A percentile compares a stretch with the other conserved stretches of the same genome.
phyloP scores from a whole-genome alignment of 2,329 filamentous ascomycete species.

The Hymenoscyphus linearis region DNA sequence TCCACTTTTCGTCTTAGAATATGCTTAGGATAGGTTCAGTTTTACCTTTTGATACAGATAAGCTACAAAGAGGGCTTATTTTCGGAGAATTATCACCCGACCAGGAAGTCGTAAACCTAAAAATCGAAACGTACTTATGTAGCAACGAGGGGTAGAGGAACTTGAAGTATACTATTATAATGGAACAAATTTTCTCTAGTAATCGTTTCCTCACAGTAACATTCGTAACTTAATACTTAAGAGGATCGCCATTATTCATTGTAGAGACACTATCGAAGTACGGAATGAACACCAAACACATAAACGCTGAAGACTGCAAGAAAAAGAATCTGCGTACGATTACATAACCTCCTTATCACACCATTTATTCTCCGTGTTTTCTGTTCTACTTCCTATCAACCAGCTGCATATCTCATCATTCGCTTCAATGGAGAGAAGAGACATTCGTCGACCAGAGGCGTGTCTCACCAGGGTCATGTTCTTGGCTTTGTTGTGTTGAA shows the following conservation, averaged over 20 bases:
- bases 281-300: background rate
- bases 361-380: background rate
- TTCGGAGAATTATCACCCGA: too few relatives aligned
- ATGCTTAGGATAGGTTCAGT: too few relatives aligned
- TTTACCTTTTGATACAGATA: too few relatives aligned
- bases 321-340: conserved; percentile 3
- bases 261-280: conserved; percentile 1
- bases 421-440: background rate
- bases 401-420: background rate
- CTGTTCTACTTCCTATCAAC: background rate
- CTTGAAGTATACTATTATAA: too few relatives aligned
- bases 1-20: too few relatives aligned
- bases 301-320: background rate
- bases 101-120: too few relatives aligned
- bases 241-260: conserved; percentile 1
- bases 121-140: too few relatives aligned
- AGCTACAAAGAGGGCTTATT: too few relatives aligned
- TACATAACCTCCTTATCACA: background rate
- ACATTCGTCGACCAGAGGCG: background rate
- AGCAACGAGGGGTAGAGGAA: too few relatives aligned
- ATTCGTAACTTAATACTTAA: background rate
- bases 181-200: background rate
- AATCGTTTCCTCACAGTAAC: background rate
- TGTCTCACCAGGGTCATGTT: background rate
- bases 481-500: background rate